Percentiles rank a stretch among this genome's conserved stretches.
Evolutionary conservation across 768 basidiomycete genomes (phyloP).

Genomic region (Brasilioporus rufonigricans): DNA sequence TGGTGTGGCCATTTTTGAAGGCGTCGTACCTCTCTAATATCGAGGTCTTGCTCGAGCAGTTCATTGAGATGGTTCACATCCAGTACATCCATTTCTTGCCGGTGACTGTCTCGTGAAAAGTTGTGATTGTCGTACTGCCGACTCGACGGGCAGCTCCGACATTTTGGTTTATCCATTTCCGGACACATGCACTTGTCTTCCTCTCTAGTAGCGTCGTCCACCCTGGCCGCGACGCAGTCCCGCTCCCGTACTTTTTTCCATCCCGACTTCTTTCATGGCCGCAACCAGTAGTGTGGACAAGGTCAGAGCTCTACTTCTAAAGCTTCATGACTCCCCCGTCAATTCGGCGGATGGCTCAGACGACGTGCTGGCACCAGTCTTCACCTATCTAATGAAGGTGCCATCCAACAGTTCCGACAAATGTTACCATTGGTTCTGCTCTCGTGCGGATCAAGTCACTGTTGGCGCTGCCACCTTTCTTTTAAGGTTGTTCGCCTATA

Average conservation of each 20-base stretch:
- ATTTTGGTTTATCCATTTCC: slow-evolving; percentile 9
- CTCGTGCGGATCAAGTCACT: slow-evolving; percentile 51
- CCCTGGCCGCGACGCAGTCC: background rate
- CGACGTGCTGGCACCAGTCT: slow-evolving; percentile 47
- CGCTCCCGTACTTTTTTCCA: background rate
- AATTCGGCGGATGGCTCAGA: slow-evolving; percentile 49
- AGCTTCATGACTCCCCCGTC: slow-evolving; percentile 58
- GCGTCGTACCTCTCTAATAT: slow-evolving; percentile 57
- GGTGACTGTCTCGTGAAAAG: no score
- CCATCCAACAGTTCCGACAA: slow-evolving; percentile 38
- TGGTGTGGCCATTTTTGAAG: background rate
- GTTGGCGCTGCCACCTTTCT: slow-evolving; percentile 76
- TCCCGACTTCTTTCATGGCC: slow-evolving; percentile 22
- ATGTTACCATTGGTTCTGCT: slow-evolving; percentile 79
- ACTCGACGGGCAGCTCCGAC: slow-evolving; percentile 6
- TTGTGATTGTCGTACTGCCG: background rate
- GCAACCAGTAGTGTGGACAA: slow-evolving; percentile 29
- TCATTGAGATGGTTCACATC: slow-evolving; percentile 57
- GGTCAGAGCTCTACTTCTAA: slow-evolving; percentile 49
- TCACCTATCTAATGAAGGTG: slow-evolving; percentile 51
- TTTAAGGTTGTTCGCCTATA: slow-evolving; percentile 79
- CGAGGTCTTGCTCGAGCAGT: slow-evolving; percentile 61
- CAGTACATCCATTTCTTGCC: slow-evolving; percentile 50
- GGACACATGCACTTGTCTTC: background rate
- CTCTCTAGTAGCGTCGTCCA: background rate